phyloP scores from a whole-genome alignment of 1,284 basidiomycete genomes.

The Fistulina hepatica region DNA sequence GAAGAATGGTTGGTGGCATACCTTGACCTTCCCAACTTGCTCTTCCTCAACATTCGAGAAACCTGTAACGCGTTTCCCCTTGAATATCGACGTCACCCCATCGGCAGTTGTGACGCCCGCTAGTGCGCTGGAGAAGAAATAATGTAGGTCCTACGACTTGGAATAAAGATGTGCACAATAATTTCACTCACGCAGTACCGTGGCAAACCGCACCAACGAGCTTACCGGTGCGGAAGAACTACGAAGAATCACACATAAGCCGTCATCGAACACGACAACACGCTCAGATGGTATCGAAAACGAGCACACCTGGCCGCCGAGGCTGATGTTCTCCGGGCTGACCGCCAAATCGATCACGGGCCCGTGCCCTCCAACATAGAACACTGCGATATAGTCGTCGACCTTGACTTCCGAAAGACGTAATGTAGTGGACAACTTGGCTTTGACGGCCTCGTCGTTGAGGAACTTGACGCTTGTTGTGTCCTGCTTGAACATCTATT shows the following conservation, averaged over 20 bases:
- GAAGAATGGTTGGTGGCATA: too few relatives aligned
- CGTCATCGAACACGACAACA: not conserved
- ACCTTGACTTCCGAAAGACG: conserved; percentile 49
- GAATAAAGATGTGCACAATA: conserved; percentile 29
- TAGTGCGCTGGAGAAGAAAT: conserved; percentile 22
- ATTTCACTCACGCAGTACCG: too few relatives aligned
- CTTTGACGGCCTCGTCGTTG: conserved; percentile 42
- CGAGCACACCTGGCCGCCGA: conserved; percentile 41
- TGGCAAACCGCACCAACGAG: conserved; percentile 45
- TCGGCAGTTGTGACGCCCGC: conserved; percentile 30
- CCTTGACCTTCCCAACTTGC: conserved; percentile 24
- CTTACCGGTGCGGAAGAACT: conserved; percentile 40
- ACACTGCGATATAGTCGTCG: conserved; percentile 61
- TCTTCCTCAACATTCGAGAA: conserved; percentile 51
- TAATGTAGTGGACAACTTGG: conserved; percentile 51
- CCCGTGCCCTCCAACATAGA: conserved; percentile 71
- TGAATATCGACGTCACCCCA: conserved; percentile 38
- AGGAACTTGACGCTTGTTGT: conserved; percentile 55
- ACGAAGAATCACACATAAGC: conserved; percentile 25
- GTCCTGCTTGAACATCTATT: conserved; percentile 49
- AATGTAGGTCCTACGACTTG: not conserved
- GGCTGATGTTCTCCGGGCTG: conserved; percentile 46
- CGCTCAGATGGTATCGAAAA: too few relatives aligned
- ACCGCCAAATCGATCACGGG: conserved; percentile 58
- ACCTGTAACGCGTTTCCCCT: conserved; percentile 35